Percentiles rank a stretch among this genome's conserved stretches.
phyloP scores from a whole-genome alignment of 352 stramenopile genomes.

The Globisporangium parvum region DNA sequence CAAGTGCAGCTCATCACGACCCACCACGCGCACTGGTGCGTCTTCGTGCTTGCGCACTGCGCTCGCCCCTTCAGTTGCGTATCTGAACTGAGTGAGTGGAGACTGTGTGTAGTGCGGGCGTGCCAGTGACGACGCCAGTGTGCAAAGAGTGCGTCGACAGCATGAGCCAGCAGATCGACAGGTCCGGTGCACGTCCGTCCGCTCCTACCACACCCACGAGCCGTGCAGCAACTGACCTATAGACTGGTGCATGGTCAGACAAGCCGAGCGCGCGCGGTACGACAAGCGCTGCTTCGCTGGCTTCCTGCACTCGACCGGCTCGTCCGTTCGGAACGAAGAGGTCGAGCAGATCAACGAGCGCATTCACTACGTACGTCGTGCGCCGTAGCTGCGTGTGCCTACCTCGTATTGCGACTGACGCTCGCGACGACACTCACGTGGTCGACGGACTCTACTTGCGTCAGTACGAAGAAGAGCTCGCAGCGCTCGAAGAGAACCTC shows the following conservation, averaged over 20 bases:
- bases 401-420: constrained; percentile 1
- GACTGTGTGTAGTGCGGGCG: constrained; percentile 26
- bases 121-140: constrained; percentile 53
- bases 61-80: not conserved
- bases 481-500: constrained; percentile 50
- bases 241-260: constrained; percentile 16
- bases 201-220: not conserved
- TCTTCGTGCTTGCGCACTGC: constrained; percentile 2
- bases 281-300: constrained; percentile 64
- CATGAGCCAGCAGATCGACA: constrained; percentile 71
- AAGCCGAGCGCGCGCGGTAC: constrained; percentile 60
- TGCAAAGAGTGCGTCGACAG: constrained; percentile 74
- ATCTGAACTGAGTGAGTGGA: not conserved
- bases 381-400: not conserved
- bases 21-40: constrained; percentile 66
- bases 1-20: constrained; percentile 64
- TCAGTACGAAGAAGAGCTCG: constrained; percentile 69
- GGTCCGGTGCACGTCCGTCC: constrained; percentile 14
- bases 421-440: not conserved
- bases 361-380: constrained; percentile 56
- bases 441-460: too few relatives aligned
- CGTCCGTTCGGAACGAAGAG: constrained; percentile 42
- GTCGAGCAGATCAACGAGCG: constrained; percentile 66
- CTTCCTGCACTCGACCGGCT: constrained; percentile 50
- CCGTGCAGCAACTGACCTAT: not conserved